Conservation (phyloP, 2,329 filamentous ascomycete species). For the Monilinia polystroma region DNA sequence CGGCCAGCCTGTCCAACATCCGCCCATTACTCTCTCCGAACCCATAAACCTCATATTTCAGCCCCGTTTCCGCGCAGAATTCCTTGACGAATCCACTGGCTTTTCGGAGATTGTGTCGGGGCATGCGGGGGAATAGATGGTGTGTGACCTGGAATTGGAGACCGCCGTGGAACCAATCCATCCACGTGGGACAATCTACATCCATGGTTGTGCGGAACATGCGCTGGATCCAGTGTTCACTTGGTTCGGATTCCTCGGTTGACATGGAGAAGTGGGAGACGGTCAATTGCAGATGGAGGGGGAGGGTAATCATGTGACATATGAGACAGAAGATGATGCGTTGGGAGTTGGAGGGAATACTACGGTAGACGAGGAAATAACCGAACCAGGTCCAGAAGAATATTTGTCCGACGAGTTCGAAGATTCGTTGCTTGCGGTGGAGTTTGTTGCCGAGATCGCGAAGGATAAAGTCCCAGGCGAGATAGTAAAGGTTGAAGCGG, state of each 20-base stretch:
- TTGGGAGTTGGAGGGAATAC: conserved; percentile 65
- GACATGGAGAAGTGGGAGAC: conserved; percentile 94
- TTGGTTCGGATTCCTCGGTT: conserved; percentile 76
- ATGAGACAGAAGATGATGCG: conserved; percentile 74
- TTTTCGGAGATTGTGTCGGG: conserved; percentile 76
- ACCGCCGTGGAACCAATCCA: conserved; percentile 86
- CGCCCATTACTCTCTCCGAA: conserved; percentile 84
- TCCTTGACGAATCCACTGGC: conserved; percentile 74
- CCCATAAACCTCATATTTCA: conserved; percentile 82
- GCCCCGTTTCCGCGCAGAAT: conserved; percentile 77
- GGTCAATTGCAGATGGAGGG: conserved; percentile 85
- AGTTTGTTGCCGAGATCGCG: conserved; percentile 66
- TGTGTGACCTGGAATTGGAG: conserved; percentile 89
- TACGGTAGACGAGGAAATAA: conserved; percentile 72
- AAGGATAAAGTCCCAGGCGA: conserved; percentile 77
- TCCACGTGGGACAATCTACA: conserved; percentile 81
- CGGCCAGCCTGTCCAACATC: conserved; percentile 72
- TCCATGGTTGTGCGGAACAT: conserved; percentile 95
- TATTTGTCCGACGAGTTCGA: conserved; percentile 73
- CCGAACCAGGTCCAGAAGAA: conserved; percentile 89
- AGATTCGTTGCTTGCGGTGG: conserved; percentile 78
- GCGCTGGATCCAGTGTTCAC: conserved; percentile 84
- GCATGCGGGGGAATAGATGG: conserved; percentile 80
- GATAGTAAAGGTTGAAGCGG: conserved; percentile 81
- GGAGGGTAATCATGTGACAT: conserved; percentile 77